Conservation (phyloP, 176 grass and related monocot species). For the Urochloa ruziziensis region DNA sequence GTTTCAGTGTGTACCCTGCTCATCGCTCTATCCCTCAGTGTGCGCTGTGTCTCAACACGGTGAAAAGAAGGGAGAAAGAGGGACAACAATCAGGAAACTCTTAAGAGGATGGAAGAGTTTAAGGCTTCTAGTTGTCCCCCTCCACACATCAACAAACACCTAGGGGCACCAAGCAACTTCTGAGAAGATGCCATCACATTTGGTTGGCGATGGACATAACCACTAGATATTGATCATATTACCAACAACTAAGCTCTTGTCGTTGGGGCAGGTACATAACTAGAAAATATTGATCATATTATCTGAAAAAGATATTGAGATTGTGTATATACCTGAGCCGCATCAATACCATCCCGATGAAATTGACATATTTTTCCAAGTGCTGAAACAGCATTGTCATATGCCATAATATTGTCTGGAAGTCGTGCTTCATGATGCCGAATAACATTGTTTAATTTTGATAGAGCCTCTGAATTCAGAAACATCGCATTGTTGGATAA, state of each 20-base stretch:
- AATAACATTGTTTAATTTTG: slow-evolving; percentile 89
- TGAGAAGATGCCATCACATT: not conserved
- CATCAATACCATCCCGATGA: slow-evolving; percentile 83
- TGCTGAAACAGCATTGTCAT: slow-evolving; percentile 95
- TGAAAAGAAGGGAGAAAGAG: not conserved
- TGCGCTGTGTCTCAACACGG: too few relatives aligned
- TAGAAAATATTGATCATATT: not conserved
- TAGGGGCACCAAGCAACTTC: not conserved
- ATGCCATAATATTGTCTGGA: slow-evolving; percentile 90
- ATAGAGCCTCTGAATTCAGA: slow-evolving; percentile 71
- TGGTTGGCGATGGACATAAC: not conserved
- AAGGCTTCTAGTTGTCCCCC: too few relatives aligned
- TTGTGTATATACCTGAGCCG: slow-evolving; percentile 57
- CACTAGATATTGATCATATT: not conserved
- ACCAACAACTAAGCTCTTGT: not conserved
- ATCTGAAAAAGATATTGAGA: not conserved
- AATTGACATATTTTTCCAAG: slow-evolving; percentile 95
- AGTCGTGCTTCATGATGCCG: slow-evolving; percentile 70
- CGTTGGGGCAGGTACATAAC: not conserved
- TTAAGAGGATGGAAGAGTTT: not conserved
- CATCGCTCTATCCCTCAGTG: too few relatives aligned
- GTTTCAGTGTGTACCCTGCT: too few relatives aligned
- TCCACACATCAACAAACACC: too few relatives aligned
- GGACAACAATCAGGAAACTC: too few relatives aligned
- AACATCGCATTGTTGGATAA: not conserved